Base-by-base conservation (phyloP, 2,329 filamentous ascomycete species). In the Phialophora verrucosa region DNA sequence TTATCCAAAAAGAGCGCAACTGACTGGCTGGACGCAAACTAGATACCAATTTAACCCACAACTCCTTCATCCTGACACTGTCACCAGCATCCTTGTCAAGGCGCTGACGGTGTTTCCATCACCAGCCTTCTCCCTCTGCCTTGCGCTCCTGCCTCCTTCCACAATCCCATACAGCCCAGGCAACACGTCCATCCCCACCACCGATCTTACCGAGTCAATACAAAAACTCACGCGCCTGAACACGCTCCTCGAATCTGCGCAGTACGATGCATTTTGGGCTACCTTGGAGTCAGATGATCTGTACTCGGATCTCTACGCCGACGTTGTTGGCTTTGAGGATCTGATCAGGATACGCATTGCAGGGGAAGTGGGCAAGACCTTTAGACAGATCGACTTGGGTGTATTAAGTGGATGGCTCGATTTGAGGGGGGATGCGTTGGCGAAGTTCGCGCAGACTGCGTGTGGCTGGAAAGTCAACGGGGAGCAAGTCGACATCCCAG, bases 31-130 rank as follows among this genome's bases (percentile, higher is more conserved):
- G 55, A 11, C 29, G 10, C 11, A 59, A 66, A 66, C 69, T 65
- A 99, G 95, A 72, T 99, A 99, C 87, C 96, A 99, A 84, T 97
- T 99, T 84, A 99, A 99, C 88, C 95, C 95, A 60, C 93, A 98
- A 84, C 92, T 97, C 74, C 89, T 93, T 78, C 94, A 95, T 84
- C 91, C 97, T 77, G 95, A 99, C 82, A 92, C 94, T 77, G 93
- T 95, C 81, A 98, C 95, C 85, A 98, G 98, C 87, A 91, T 98
- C 83, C 92, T 99, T 79, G 93, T 96, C 85, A 99, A 98, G 86
- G 87, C 93, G 73, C 89, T 99, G 78, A 97, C 94, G 74, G 91
- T 97, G 83, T 99, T 99, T 85, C 95, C 95, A 71, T 93, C 91
- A 23, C 89, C 95, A 53, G 93, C 98, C 81, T 99, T 98, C 88